These are phyloP conservation scores for Venturia aucupariae DNA, from an alignment of 2,329 filamentous ascomycete species.

Conservation along the genomic window DNA sequence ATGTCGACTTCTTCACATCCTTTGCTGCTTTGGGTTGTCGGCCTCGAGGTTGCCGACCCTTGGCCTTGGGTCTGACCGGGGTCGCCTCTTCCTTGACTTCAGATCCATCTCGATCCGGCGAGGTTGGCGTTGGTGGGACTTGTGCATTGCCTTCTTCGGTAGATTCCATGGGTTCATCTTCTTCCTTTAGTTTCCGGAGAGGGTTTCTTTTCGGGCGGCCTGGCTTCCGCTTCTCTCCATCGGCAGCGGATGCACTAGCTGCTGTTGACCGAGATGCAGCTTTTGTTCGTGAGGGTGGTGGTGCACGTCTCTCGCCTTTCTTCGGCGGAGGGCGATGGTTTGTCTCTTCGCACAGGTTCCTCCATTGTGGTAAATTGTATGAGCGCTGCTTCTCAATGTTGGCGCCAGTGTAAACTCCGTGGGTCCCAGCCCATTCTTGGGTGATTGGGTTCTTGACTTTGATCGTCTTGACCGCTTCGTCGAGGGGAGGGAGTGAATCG, in stretches of 20 bases:
- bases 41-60: conserved; percentile 33
- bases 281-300: conserved; percentile 8
- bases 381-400: conserved; percentile 94
- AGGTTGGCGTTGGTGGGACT: conserved; percentile 34
- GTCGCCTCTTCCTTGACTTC: conserved; percentile 36
- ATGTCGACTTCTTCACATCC: conserved; percentile 50
- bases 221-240: conserved; percentile 38
- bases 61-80: conserved; percentile 40
- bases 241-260: conserved; percentile 13
- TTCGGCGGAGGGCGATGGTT: conserved; percentile 91
- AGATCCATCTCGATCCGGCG: conserved; percentile 33
- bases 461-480: conserved; percentile 83
- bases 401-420: conserved; percentile 91
- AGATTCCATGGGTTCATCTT: conserved; percentile 26
- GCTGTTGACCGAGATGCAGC: conserved; percentile 19
- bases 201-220: conserved; percentile 37
- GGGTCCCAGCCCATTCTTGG: conserved; percentile 93
- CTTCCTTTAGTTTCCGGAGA: conserved; percentile 24
- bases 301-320: conserved; percentile 63
- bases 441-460: conserved; percentile 95
- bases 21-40: conserved; percentile 41
- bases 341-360: conserved; percentile 82
- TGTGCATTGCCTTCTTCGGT: conserved; percentile 27
- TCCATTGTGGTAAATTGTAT: conserved; percentile 96
- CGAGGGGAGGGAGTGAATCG: conserved; percentile 64